These are phyloP conservation scores for Immersiella caudata DNA, from an alignment of 495 filamentous ascomycete genomes.

Conservation along the genomic window DNA sequence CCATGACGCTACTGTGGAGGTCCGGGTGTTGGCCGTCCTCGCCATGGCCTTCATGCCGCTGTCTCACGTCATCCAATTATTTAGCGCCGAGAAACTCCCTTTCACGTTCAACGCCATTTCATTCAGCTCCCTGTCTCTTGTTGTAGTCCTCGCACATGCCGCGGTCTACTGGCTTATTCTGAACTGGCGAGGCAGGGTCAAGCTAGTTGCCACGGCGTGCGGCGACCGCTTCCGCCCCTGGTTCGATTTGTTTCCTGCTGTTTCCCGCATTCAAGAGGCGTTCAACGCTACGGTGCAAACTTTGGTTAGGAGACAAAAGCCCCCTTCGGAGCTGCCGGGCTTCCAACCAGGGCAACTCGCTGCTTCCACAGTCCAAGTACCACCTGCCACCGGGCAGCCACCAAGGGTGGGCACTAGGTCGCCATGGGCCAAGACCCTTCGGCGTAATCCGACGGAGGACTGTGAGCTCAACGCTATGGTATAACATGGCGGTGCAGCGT, in stretches of 20 bases:
- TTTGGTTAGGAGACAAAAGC: too few species aligned
- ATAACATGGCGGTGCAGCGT: too few species aligned
- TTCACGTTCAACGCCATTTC: background rate
- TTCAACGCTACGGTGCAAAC: too few species aligned
- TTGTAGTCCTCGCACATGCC: background rate
- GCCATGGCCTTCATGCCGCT: background rate
- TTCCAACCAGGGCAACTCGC: too few species aligned
- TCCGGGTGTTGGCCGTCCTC: background rate
- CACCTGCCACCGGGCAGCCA: too few species aligned
- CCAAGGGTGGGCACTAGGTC: too few species aligned
- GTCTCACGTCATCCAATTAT: background rate
- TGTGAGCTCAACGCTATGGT: too few species aligned
- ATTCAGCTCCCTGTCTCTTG: background rate
- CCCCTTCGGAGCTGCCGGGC: too few species aligned
- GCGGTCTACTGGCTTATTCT: background rate
- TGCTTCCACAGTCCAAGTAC: too few species aligned
- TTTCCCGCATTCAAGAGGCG: too few species aligned
- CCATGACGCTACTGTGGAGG: background rate
- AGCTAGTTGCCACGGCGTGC: background rate
- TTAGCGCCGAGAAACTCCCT: background rate
- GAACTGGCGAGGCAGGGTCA: background rate
- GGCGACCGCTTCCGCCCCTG: background rate
- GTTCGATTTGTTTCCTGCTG: background rate
- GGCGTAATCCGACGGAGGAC: too few species aligned
- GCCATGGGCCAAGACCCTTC: too few species aligned